phyloP scores from a whole-genome alignment of 805 yeast species.

The Wickerhamiella kazuoi region DNA sequence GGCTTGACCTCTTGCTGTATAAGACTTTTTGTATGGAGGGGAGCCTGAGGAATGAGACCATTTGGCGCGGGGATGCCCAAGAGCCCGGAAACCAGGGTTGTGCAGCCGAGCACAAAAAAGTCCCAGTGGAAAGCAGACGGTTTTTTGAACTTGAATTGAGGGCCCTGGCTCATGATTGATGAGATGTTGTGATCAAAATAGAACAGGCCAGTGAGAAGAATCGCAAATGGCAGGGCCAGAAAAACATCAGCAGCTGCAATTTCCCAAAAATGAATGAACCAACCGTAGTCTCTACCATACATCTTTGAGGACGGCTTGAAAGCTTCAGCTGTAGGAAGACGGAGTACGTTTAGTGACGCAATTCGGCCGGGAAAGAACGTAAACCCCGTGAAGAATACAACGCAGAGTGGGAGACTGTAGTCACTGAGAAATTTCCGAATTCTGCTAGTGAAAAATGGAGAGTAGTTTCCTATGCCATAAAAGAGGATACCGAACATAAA shows the following conservation, averaged over 20 bases:
- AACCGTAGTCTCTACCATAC: constrained; percentile 30
- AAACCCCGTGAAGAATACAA: constrained; percentile 82
- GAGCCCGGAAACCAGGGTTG: constrained; percentile 75
- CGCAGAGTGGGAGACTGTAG: constrained; percentile 68
- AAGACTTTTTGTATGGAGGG: constrained; percentile 69
- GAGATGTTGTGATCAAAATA: constrained; percentile 94
- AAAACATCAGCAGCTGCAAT: constrained; percentile 60
- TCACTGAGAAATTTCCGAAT: constrained; percentile 61
- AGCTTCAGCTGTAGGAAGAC: constrained; percentile 51
- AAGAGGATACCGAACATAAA: constrained; percentile 54
- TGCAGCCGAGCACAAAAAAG: constrained; percentile 62
- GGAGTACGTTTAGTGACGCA: constrained; percentile 35
- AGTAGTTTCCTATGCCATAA: constrained; percentile 38
- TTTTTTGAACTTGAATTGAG: constrained; percentile 61
- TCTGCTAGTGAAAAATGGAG: constrained; percentile 42
- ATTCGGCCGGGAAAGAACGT: constrained; percentile 78
- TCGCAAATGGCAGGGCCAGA: constrained; percentile 82
- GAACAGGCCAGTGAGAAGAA: constrained; percentile 65
- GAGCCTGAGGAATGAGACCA: constrained; percentile 95
- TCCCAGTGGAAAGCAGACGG: constrained; percentile 92
- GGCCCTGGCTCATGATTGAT: constrained; percentile 77
- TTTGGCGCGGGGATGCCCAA: constrained; percentile 92
- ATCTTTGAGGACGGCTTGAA: constrained; percentile 48
- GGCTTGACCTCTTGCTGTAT: constrained; percentile 17
- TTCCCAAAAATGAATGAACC: constrained; percentile 70